Conservation (phyloP, 208 protist genomes). For the Phytomonas sp. region DNA sequence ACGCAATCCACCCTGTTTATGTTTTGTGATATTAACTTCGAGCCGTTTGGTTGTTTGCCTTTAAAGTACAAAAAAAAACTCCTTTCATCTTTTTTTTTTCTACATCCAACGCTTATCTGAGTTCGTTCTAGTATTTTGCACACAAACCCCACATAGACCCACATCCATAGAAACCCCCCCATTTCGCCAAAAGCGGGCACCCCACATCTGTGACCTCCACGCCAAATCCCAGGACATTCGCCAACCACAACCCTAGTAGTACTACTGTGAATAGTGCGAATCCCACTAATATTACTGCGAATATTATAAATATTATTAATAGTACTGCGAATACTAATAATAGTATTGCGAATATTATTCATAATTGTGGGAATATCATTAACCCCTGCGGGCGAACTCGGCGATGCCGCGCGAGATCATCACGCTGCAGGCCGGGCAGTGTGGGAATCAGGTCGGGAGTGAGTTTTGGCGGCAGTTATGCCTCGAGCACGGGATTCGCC, state of each 20-base stretch:
- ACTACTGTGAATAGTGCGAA: not conserved
- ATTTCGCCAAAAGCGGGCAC: not conserved
- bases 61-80: not conserved
- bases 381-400: not conserved
- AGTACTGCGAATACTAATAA: not conserved
- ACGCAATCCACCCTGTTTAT: not conserved
- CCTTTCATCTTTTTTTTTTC: not conserved
- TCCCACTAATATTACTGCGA: not conserved
- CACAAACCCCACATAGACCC: not conserved
- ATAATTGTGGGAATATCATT: no score
- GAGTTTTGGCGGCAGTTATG: slow-evolving; percentile 99
- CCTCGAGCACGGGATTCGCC: slow-evolving; percentile 97
- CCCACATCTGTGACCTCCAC: no score
- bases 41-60: no score
- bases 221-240: no score
- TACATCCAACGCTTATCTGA: not conserved
- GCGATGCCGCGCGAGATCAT: slow-evolving; percentile 99
- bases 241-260: no score
- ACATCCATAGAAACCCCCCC: not conserved
- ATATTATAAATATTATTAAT: no score
- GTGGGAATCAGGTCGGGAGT: slow-evolving; percentile 93
- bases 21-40: not conserved
- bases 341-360: not conserved
- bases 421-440: slow-evolving; percentile 98
- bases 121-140: not conserved